phyloP scores from a whole-genome alignment of 2,329 filamentous ascomycete species.

The Myriangium duriaei region DNA sequence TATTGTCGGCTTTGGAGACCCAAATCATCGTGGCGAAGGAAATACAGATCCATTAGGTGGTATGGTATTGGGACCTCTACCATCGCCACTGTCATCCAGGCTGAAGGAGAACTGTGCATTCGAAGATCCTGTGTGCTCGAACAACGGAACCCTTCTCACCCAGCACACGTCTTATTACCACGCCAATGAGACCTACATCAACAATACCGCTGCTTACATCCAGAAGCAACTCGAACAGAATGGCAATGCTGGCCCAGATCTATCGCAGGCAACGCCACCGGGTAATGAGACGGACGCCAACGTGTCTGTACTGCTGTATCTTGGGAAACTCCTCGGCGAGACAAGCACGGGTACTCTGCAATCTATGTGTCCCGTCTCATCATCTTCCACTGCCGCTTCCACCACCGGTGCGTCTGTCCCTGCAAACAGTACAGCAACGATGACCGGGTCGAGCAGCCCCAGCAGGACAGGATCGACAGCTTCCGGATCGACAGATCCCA shows the following conservation, averaged over 20 bases:
- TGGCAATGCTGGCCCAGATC: conserved; percentile 3
- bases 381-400: not conserved
- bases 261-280: not conserved
- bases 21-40: not conserved
- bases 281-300: conserved; percentile 2
- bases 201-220: conserved; percentile 1
- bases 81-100: not conserved
- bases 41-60: not conserved
- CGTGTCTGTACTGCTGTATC: not conserved
- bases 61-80: not conserved
- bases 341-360: not conserved
- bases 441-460: too few species aligned
- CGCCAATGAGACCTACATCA: not conserved
- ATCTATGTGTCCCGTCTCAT: too few species aligned
- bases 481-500: too few species aligned
- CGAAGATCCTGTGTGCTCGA: conserved; percentile 3
- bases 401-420: too few species aligned
- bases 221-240: not conserved
- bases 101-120: conserved; percentile 4
- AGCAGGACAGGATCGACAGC: too few species aligned
- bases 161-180: not conserved
- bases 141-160: conserved; percentile 2
- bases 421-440: too few species aligned
- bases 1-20: conserved; percentile 7
- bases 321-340: conserved; percentile 1